Evolutionary conservation across 495 filamentous ascomycete species (phyloP).

Genomic region (Cercophora newfieldiana): DNA sequence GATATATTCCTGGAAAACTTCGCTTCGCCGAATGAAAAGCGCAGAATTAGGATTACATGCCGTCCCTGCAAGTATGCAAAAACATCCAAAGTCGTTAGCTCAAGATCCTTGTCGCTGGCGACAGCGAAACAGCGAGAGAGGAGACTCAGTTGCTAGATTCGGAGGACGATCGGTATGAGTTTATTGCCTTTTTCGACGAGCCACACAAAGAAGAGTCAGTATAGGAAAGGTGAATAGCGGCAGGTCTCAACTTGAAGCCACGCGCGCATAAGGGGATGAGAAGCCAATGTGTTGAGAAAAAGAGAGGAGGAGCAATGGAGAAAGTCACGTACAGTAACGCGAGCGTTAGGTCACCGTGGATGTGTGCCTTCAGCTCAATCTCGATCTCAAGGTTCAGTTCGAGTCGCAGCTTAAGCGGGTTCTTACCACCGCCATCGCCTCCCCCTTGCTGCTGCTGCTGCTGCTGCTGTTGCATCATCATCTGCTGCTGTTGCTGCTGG

Average conservation of each 20-base stretch:
- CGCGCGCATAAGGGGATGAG: background rate
- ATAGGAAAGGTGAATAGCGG: background rate
- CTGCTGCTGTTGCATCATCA: slow-evolving; percentile 24
- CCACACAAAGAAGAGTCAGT: background rate
- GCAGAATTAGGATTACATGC: slow-evolving; percentile 5
- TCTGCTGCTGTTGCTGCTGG: slow-evolving; percentile 26
- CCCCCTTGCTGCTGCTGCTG: slow-evolving; percentile 31
- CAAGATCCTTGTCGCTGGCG: background rate
- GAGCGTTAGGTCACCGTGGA: slow-evolving; percentile 86
- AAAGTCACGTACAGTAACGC: slow-evolving; percentile 69
- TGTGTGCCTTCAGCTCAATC: slow-evolving; percentile 87
- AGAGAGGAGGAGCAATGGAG: background rate
- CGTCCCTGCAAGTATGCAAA: slow-evolving; percentile 9
- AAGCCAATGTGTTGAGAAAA: background rate
- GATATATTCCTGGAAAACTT: background rate
- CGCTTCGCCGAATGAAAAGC: background rate
- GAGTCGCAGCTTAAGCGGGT: slow-evolving; percentile 74
- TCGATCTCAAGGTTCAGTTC: slow-evolving; percentile 89
- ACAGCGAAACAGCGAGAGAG: background rate
- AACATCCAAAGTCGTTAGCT: slow-evolving; percentile 7
- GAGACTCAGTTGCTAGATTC: slow-evolving; percentile 17
- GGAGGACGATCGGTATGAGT: slow-evolving; percentile 15
- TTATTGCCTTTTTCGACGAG: slow-evolving; percentile 15
- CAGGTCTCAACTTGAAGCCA: slow-evolving; percentile 9
- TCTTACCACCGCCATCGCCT: slow-evolving; percentile 54